Base-by-base conservation (phyloP, 1,284 basidiomycete genomes). In the Ceratobasidium sp. region DNA sequence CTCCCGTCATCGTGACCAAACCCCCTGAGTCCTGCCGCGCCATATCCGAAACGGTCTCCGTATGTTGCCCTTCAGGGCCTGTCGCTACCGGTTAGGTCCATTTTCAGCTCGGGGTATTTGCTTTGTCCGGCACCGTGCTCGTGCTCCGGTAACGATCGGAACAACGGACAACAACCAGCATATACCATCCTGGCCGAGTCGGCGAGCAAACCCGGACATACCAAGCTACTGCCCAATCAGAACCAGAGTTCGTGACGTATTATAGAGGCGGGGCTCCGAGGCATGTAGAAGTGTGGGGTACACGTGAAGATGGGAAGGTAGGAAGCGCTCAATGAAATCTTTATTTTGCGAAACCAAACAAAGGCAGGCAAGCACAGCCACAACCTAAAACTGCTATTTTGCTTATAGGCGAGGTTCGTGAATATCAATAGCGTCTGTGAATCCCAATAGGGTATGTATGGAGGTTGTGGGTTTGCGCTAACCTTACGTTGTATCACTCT, bases 261-360 rank as follows among this genome's bases (percentile, higher is more conserved):
- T 23, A 17, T 64, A 64, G 38, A 64, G 7, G 62, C 62, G 62
- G 62, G 62, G 62, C 62, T 46, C 62, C 42, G 62, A 44, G 7
- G n/a, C 62, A 2, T n/a, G 40, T 42, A 64, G 59, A 64, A 65
- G 44, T 33, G 44, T 38, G 44, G 64, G 23, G 64, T 66, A 20
- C 46, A 66, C 64, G 64, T 66, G 64, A 66, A 66, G 44, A 50
- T 38, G 23, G 26, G 64, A 48, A 48, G 64, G 17, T 38, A 28
- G 46, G 64, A 48, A 48, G 64, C 44, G 64, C 44, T 50, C 44
- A 66, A 33, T 13, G 13, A 40, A 50, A 50, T 40, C 46, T 66
- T 26, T 10, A 26, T 48, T 15, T 50, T 66, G 50, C n/a, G 64
- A 50, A 44, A 50, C 23, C 46, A 48, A 66, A 48, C 62, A 65